Base-by-base conservation (phyloP, 2,329 filamentous ascomycete genomes). In the Fusarium pilosicola region DNA sequence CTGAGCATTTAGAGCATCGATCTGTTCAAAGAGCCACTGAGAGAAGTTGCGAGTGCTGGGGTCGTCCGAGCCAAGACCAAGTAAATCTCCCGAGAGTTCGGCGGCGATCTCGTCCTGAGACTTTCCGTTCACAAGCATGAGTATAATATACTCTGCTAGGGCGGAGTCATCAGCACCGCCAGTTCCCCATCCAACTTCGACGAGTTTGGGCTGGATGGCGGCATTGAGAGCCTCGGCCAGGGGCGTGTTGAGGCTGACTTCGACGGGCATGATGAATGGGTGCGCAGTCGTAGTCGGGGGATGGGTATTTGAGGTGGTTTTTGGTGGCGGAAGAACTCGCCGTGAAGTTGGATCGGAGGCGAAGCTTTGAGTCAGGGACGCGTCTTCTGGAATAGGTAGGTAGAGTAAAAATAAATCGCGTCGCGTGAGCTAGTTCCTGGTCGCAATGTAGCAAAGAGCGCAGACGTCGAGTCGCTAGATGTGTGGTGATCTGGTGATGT, bases 121-220 rank as follows among this genome's bases (percentile, higher is more conserved):
- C 83, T 97, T 98, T 78, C 95, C 94, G 84, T 98, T 98, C 71
- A 94, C 94, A 38, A 99, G 89, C 96, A 98, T 98, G 73, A 98
- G 90, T 67, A 98, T 93, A 76, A 99, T 96, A 85, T 98, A 99
- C 85, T 99, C 96, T 68, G 95, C 92, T 68, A 99, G 89, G 42
- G 94, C 94, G 30, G 92, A 92, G 82, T 96, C 94, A 77, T 94
- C 93, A 63, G 85, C 84, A 70, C 92, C 93, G 76, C 92, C 92
- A 36, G 93, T 91, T 71, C 91, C 95, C 96, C 96, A 98, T 78
- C 95, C 96, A 75, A 95, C 92, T 84, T 99, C 96, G 67, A 94
- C 90, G 65, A 99, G 88, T 86, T 98, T 98, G 38, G 94, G 93
- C 83, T 96, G 94, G 73, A 98, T 95, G 46, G 92, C 92, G 77